Base-by-base conservation (phyloP, 2,329 filamentous ascomycete species). In the Sporothrix dimorphospora region DNA sequence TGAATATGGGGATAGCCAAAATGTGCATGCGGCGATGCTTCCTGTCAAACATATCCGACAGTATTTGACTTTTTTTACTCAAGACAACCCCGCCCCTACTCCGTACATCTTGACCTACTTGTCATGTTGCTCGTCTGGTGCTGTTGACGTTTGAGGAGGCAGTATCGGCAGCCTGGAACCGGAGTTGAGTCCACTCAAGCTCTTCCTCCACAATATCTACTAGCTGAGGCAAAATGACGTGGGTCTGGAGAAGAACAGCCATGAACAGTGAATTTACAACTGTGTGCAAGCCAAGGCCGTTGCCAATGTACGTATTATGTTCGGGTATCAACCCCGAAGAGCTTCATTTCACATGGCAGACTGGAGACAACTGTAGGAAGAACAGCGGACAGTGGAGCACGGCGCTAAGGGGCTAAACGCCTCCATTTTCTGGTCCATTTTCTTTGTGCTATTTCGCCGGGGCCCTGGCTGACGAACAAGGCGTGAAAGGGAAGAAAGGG, bases 391-490 rank as follows among this genome's bases (percentile, higher is more conserved):
- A 66, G 42, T 6, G 59, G n/a, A 27, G 8, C 57, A n/a, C 38
- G 4, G 30, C 55, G 30, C 55, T 63, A 63, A 38, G 9, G 9
- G n/a, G 38, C 16, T 16, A 47, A 47, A 16, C 42, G 11, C 12
- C 16, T 34, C 30, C 30, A 34, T 19, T 16, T 47, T 5, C 4
- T 47, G 42, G 42, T 16, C 42, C 42, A 19, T 47, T n/a, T 45
- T 47, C 63, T 47, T 47, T 47, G 63, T 34, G 14, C 14, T 49
- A 49, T 66, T 66, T 66, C 24, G 16, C 63, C 42, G 42, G 40
- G 59, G 63, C 42, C 59, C 42, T 66, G 59, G 59, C 59, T 45
- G 45, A 45, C 34, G 59, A 65, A 21, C 55, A 40, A 38, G 30
- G 34, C 51, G 21, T 24, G 24, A 57, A 55, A 57, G 12, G 6